These are phyloP conservation scores for Rhizophagus sp. DNA, from an alignment of 192 early-diverging fungal genomes.

Conservation along the genomic window DNA sequence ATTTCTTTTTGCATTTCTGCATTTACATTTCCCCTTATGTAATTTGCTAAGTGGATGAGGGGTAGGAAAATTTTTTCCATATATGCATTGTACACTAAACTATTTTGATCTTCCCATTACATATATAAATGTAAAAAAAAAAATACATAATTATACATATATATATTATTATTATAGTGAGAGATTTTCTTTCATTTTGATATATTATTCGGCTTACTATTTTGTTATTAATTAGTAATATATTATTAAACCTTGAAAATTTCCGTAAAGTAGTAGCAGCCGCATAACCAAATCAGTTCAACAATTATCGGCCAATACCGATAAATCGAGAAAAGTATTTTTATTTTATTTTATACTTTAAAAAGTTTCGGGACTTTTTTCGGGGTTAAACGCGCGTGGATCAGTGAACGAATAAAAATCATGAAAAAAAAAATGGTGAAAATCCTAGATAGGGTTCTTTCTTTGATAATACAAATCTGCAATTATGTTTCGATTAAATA, in stretches of 20 bases:
- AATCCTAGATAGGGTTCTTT: background rate
- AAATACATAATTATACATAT: background rate
- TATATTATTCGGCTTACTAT: too few relatives aligned
- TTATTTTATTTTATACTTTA: background rate
- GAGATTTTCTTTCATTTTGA: too few relatives aligned
- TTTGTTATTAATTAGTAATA: background rate
- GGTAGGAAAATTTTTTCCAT: background rate
- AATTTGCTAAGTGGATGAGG: background rate
- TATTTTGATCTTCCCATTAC: background rate
- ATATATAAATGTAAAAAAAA: background rate
- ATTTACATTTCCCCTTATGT: background rate
- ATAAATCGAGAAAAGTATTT: background rate
- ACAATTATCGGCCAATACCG: slow-evolving; percentile 1
- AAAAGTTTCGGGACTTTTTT: background rate
- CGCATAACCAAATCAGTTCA: slow-evolving; percentile 2
- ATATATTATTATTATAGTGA: background rate
- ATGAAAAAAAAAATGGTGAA: background rate
- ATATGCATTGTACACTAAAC: background rate
- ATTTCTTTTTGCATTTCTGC: too few relatives aligned
- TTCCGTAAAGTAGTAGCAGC: background rate
- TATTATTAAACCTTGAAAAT: background rate
- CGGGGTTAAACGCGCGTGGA: background rate
- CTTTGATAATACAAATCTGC: background rate
- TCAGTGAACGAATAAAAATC: background rate
- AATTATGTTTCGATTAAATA: slow-evolving; percentile 5